Evolutionary conservation across 2,329 filamentous ascomycete genomes (phyloP), one percentile per base, ranked within the genome.

Genomic region (Apiospora koreana): DNA sequence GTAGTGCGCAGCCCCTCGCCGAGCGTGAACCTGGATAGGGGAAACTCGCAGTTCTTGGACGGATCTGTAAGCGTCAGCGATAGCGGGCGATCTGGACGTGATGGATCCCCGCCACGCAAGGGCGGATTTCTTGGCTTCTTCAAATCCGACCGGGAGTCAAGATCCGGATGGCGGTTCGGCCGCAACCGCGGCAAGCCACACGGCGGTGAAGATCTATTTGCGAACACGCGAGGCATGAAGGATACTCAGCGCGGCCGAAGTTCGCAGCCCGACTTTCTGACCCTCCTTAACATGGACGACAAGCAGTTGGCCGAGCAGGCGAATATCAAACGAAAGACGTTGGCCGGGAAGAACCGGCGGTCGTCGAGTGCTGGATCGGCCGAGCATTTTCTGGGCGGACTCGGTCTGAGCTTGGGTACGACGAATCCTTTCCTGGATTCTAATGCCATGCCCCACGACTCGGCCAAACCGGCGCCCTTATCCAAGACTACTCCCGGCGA

Each of bases 1-100:
- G 72, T 81, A 65, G 70, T 73, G 35, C 73, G 77, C 64, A 80
- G 78, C 65, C 80, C 76, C 21, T 76, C 78, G 10, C 79, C 83
- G 2, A 82, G 80, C 65, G 83, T 88, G 41, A 84, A 88, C 70
- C 80, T 88, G 72, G 83, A 88, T 76, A 81, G 85, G 65, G 85
- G 86, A 8, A 86, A 85, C 73, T 87, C 87, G 10, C 87, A 88
- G 73, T 87, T 86, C 72, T 79, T 83, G 71, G 80, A 82, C 31
- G 69, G 77, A 1, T 70, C 73, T 68, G 71, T 72, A 16, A 83
- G 84, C 72, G 84, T 81, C 71, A 81, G 82, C 42, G 81, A 78
- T 62, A 81, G 79, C 64, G 83, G 83, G 12, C 69, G 74, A 72
- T 48, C 71, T 67, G 68, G 70, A 35, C 68, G 46, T 21, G 74